Conservation (phyloP, 495 filamentous ascomycete genomes). For the Penicillium arizonense region DNA sequence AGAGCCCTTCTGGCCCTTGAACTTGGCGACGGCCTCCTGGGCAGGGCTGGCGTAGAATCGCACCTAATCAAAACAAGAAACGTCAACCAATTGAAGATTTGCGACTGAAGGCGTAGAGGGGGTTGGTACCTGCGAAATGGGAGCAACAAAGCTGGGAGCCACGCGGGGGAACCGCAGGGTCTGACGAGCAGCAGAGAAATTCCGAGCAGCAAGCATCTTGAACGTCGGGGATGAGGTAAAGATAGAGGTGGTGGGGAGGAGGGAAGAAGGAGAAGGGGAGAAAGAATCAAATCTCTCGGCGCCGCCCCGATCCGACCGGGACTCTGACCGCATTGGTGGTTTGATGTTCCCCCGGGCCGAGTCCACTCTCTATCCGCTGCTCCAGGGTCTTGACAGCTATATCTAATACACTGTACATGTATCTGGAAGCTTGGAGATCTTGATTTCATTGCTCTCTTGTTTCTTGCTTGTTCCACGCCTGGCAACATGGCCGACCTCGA, state of each 20-base stretch:
- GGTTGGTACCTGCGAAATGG: constrained; percentile 51
- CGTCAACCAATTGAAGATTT: constrained; percentile 27
- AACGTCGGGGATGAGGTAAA: constrained; percentile 14
- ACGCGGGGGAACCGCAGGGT: constrained; percentile 52
- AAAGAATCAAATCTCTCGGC: constrained; percentile 35
- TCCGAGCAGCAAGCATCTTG: constrained; percentile 60
- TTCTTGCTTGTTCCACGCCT: constrained; percentile 6
- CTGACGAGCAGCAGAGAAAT: constrained; percentile 55
- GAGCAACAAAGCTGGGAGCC: constrained; percentile 44
- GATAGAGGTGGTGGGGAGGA: constrained; percentile 19
- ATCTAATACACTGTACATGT: neutral
- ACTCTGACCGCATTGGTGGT: constrained; percentile 31
- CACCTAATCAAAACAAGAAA: constrained; percentile 26
- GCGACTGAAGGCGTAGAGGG: constrained; percentile 7
- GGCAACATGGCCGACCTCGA: constrained; percentile 61
- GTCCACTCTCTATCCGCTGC: constrained; percentile 25
- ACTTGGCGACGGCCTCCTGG: constrained; percentile 82
- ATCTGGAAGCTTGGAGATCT: neutral
- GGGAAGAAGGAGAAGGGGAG: constrained; percentile 26
- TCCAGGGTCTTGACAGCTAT: constrained; percentile 15
- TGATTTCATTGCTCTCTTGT: constrained; percentile 10
- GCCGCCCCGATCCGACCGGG: constrained; percentile 42
- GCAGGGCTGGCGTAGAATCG: constrained; percentile 51
- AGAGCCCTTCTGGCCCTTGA: constrained; percentile 82
- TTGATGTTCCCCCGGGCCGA: constrained; percentile 24